A percentile compares a stretch with the other conserved stretches of the same genome.
These are phyloP conservation scores for Pyrus hybrid DNA, from an alignment of 331 rosid genomes.

Conservation along the genomic window DNA sequence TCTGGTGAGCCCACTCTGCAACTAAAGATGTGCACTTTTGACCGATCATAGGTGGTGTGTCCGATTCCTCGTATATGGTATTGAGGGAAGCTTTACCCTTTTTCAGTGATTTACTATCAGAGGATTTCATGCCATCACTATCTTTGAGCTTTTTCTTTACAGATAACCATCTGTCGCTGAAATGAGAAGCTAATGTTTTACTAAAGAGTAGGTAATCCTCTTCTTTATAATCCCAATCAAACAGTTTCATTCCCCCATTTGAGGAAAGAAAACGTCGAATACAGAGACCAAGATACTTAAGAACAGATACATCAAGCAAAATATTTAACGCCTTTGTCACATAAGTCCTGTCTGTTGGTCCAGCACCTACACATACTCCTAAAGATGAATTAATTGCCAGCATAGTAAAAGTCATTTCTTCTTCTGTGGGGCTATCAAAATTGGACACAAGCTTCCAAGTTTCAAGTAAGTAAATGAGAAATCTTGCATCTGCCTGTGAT, in stretches of 20 bases:
- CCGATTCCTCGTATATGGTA: conserved; percentile 72
- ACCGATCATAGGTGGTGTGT: conserved; percentile 23
- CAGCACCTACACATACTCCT: conserved; percentile 57
- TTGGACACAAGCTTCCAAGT: conserved; percentile 23
- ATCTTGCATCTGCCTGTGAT: conserved; percentile 52
- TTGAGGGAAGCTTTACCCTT: conserved; percentile 37
- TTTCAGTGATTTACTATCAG: conserved; percentile 24
- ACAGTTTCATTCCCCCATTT: conserved; percentile 30
- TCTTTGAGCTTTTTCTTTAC: conserved; percentile 49
- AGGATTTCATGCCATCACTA: conserved; percentile 17
- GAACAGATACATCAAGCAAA: conserved; percentile 45
- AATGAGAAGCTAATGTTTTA: conserved; percentile 64
- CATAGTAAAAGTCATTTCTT: conserved; percentile 34
- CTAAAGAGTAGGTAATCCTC: conserved; percentile 58
- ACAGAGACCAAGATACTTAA: conserved; percentile 55
- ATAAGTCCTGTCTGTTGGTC: conserved; percentile 51
- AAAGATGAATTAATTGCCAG: too few species aligned
- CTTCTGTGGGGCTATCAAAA: conserved; percentile 22
- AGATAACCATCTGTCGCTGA: conserved; percentile 70
- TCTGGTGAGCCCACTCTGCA: conserved; percentile 79
- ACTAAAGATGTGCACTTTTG: conserved; percentile 33
- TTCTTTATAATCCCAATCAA: conserved; percentile 52
- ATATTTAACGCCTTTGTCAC: conserved; percentile 45
- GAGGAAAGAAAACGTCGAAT: conserved; percentile 35
- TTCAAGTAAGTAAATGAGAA: conserved; percentile 47